A percentile compares a stretch with the other conserved stretches of the same genome.
phyloP scores from a whole-genome alignment of 345 rosid species.

The Psidium guajava region DNA sequence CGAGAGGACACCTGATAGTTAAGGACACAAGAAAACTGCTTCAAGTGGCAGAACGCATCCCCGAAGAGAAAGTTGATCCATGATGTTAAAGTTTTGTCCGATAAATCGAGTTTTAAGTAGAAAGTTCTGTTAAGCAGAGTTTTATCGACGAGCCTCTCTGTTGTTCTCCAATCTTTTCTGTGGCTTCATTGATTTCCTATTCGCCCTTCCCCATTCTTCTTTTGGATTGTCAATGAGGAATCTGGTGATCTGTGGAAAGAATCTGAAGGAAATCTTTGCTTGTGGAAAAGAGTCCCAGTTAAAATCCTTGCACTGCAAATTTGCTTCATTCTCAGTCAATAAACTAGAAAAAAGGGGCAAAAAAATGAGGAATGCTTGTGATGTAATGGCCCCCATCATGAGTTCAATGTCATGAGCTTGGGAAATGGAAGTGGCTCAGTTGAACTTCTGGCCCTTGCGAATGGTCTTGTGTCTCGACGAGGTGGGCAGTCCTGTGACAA shows the following conservation, averaged over 20 bases:
- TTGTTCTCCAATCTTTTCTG: neutral
- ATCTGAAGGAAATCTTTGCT: neutral
- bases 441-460: neutral
- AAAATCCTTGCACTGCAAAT: neutral
- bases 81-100: neutral
- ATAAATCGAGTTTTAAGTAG: neutral
- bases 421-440: neutral
- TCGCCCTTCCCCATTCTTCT: neutral
- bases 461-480: neutral
- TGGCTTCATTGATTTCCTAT: neutral
- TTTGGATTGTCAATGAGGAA: neutral
- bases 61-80: conserved; percentile 32
- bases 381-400: neutral
- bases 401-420: neutral
- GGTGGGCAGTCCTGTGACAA: neutral
- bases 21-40: conserved; percentile 35
- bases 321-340: neutral
- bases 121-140: neutral
- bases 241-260: neutral
- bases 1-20: conserved; percentile 20
- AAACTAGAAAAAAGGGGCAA: neutral
- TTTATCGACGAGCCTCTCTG: neutral
- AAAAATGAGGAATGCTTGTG: neutral
- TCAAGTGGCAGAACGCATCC: conserved; percentile 29
- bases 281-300: neutral